Evolutionary conservation across 75 land plant genomes (phyloP).

Genomic region (Larix kaempferi): DNA sequence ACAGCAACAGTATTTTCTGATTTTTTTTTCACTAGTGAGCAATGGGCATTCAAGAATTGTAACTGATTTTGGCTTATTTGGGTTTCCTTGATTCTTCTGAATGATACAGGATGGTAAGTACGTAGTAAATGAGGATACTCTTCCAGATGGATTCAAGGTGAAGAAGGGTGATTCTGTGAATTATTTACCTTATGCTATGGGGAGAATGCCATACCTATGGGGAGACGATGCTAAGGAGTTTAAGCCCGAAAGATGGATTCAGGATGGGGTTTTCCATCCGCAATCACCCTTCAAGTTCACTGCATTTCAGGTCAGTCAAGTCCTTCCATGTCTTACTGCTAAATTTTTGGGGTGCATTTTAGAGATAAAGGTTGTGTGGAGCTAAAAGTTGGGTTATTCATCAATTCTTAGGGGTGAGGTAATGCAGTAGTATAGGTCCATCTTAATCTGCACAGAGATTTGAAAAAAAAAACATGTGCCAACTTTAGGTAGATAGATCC

Average conservation of each 20-base stretch:
- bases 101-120: not conserved
- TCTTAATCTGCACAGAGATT: no score
- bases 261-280: constrained; percentile 34
- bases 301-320: constrained; percentile 38
- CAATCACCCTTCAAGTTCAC: constrained; percentile 58
- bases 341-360: no score
- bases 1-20: not conserved
- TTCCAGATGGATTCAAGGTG: constrained; percentile 57
- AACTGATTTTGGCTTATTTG: not conserved
- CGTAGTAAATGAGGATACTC: constrained; percentile 32
- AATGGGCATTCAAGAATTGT: not conserved
- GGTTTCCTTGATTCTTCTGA: not conserved
- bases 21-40: not conserved
- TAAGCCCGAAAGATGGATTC: constrained; percentile 71
- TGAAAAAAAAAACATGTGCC: no score
- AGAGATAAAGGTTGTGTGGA: no score
- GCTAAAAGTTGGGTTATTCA: no score
- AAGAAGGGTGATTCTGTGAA: constrained; percentile 33
- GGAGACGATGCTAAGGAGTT: constrained; percentile 52
- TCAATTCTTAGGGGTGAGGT: no score
- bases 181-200: constrained; percentile 59
- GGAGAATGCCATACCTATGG: constrained; percentile 44
- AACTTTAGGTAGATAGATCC: no score
- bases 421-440: no score
- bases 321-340: no score